Percentiles rank a stretch among this genome's conserved stretches.
phyloP scores from a whole-genome alignment of 768 basidiomycete genomes.

The Termitomyces sp. region DNA sequence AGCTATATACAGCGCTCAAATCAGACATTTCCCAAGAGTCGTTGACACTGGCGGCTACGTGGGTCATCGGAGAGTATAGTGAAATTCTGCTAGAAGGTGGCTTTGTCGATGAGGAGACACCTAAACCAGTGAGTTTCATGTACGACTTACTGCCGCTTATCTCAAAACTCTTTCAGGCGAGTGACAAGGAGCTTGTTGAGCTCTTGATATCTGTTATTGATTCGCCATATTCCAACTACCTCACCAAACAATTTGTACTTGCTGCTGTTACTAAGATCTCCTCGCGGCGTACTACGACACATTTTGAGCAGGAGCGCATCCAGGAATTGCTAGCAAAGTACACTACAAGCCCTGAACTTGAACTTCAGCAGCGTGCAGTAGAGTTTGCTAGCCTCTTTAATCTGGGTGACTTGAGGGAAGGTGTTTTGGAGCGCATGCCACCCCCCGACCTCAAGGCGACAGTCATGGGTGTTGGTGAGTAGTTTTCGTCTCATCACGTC shows the following conservation, averaged over 20 bases:
- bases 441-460: constrained; percentile 97
- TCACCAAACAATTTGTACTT: constrained; percentile 89
- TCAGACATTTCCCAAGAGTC: constrained; percentile 96
- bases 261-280: constrained; percentile 87
- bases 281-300: constrained; percentile 64
- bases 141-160: background rate
- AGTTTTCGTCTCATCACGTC: background rate
- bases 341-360: constrained; percentile 85
- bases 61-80: constrained; percentile 96
- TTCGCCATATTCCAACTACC: constrained; percentile 91
- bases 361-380: constrained; percentile 92
- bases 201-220: constrained; percentile 82
- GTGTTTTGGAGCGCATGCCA: constrained; percentile 98
- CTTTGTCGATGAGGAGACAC: constrained; percentile 66
- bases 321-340: constrained; percentile 73
- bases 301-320: constrained; percentile 72
- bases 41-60: constrained; percentile 86
- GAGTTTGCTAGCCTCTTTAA: constrained; percentile 88
- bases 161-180: constrained; percentile 38
- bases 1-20: constrained; percentile 81
- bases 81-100: constrained; percentile 87
- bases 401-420: constrained; percentile 67
- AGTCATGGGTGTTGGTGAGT: constrained; percentile 85
- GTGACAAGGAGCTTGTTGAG: constrained; percentile 81
- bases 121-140: constrained; percentile 46